Base-by-base conservation (phyloP, 2,329 filamentous ascomycete genomes). In the Neofusicoccum cordaticola region DNA sequence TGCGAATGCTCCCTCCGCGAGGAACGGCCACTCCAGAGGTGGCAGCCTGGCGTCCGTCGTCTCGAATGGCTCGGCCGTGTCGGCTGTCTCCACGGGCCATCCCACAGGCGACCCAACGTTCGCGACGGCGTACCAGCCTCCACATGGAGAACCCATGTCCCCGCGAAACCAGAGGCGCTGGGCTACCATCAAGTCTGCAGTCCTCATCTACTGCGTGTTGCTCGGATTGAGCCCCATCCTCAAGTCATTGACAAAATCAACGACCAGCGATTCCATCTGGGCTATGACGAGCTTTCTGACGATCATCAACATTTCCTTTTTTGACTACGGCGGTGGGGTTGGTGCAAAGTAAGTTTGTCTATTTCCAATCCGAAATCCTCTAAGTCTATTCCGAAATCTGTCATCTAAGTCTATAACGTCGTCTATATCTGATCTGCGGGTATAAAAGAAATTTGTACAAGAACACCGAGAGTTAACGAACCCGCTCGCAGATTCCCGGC, bases 291-390 rank as follows among this genome's bases (percentile, higher is more conserved):
- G 92, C 73, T 95, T 93, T 88, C 84, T 99, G 50, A 86, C 99
- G 67, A 86, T 91, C 71, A 94, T 97, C 79, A 99, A 99, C 77
- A 92, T 98, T 67, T 96, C 97, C 78, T 97, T 96, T 76, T 98
- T 97, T 74, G 95, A 99, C 82, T 99, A 99, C 77, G 91, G 92
- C 11, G 90, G 91, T 45, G 85, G 86, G 39, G 79, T 83, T 45
- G 83, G 81, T 78, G 86, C 76, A 45, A 84, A 84, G 76, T 79
- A 74, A 66, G 74, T 67, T 53, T 34, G 15, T 58, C 35, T 17
- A 11, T 37, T 47, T 42, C 42, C 11, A 19, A 8, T 47, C 53
- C 41, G 39, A 58, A 45, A 35, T 27, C 41, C 27, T 60, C 41
- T 47, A 37, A 17, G 35, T 62, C 58, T 62, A 61, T 61, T 50